Conservation (phyloP, 1,139 yeast species). For the Yamadazyma dushanensis region DNA sequence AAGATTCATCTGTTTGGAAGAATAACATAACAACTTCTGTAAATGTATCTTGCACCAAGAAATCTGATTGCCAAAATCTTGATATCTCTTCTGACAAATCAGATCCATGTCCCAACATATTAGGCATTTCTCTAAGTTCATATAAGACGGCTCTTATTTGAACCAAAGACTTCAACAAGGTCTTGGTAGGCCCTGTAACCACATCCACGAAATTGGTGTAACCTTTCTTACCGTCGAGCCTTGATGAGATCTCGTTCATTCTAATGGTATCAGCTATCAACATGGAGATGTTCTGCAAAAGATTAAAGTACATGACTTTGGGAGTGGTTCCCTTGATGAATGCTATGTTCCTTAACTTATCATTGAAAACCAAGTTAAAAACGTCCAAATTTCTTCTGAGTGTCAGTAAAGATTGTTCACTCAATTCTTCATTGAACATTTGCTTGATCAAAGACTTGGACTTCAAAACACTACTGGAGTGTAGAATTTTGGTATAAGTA, state of each 20-base stretch:
- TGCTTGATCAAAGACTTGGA: conserved; percentile 9
- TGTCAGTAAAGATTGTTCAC: conserved; percentile 10
- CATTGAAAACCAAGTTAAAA: conserved; percentile 14
- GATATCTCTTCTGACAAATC: conserved; percentile 20
- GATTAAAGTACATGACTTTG: conserved; percentile 20
- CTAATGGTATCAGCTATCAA: conserved; percentile 57
- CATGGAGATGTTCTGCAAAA: conserved; percentile 23
- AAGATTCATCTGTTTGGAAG: conserved; percentile 48
- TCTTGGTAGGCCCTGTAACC: conserved; percentile 33
- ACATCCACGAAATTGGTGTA: conserved; percentile 34
- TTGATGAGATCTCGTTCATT: conserved; percentile 54
- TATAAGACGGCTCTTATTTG: conserved; percentile 27
- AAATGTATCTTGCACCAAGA: conserved; percentile 31
- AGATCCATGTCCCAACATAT: conserved; percentile 15
- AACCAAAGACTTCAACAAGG: conserved; percentile 38
- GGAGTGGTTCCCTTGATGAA: conserved; percentile 18
- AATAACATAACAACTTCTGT: conserved; percentile 39
- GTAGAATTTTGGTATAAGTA: conserved; percentile 22
- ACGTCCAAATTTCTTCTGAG: conserved; percentile 13
- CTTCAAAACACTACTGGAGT: conserved; percentile 17
- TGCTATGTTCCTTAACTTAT: conserved; percentile 10
- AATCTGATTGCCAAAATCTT: conserved; percentile 28
- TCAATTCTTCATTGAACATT: conserved; percentile 11
- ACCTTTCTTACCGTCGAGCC: conserved; percentile 40
- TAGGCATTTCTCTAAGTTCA: conserved; percentile 18